Conservation (phyloP, 805 yeast species). For the Ogataea neopini region DNA sequence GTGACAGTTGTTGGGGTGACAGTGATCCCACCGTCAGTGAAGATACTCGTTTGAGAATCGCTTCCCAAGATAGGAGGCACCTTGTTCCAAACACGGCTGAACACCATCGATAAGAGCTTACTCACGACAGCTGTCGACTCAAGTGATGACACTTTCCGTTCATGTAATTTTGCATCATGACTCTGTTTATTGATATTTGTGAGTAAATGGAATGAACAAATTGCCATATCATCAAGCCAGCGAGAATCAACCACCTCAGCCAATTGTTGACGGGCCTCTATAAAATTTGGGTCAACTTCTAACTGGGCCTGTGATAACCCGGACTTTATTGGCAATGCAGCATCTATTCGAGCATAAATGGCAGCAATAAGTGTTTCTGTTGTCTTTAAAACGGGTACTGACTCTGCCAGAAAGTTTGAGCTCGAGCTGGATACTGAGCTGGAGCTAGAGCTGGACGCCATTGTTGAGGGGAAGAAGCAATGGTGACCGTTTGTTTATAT, state of each 20-base stretch:
- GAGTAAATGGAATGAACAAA: slow-evolving; percentile 27
- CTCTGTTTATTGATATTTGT: slow-evolving; percentile 31
- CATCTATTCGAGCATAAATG: slow-evolving; percentile 36
- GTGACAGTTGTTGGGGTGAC: slow-evolving; percentile 14
- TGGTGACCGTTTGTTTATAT: not conserved
- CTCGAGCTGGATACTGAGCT: not conserved
- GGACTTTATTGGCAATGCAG: slow-evolving; percentile 39
- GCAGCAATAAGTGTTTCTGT: slow-evolving; percentile 36
- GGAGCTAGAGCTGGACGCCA: slow-evolving; percentile 4
- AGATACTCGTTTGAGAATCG: not conserved
- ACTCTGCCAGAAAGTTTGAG: slow-evolving; percentile 1
- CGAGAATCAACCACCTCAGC: slow-evolving; percentile 31
- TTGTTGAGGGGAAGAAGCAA: not conserved
- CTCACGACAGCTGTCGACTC: slow-evolving; percentile 40
- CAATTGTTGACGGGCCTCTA: slow-evolving; percentile 37
- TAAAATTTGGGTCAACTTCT: slow-evolving; percentile 38
- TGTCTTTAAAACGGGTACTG: slow-evolving; percentile 4
- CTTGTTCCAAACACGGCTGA: slow-evolving; percentile 22
- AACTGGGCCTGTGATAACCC: slow-evolving; percentile 38
- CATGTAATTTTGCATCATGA: slow-evolving; percentile 23
- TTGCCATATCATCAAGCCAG: slow-evolving; percentile 34
- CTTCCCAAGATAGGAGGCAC: slow-evolving; percentile 2
- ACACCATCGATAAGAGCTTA: slow-evolving; percentile 40
- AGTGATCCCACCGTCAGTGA: slow-evolving; percentile 10
- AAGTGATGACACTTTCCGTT: slow-evolving; percentile 30